Evolutionary conservation across 805 yeast species (phyloP).

Genomic region (Tetrapisispora fleetii): DNA sequence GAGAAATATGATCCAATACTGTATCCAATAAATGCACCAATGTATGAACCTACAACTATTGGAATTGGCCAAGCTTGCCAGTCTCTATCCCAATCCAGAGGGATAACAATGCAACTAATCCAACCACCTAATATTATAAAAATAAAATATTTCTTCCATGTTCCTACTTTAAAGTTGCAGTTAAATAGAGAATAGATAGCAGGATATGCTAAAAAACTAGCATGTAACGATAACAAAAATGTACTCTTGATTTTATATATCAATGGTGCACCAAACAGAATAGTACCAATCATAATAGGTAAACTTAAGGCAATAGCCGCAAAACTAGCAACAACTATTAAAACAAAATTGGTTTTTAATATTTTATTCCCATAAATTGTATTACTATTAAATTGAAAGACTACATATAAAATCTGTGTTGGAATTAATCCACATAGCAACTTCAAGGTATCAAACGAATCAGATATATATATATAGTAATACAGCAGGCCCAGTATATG

Average conservation of each 20-base stretch:
- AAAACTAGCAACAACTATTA: conserved; percentile 17
- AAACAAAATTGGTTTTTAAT: conserved; percentile 21
- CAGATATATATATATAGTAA: conserved; percentile 24
- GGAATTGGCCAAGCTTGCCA: conserved; percentile 98
- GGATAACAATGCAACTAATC: conserved; percentile 90
- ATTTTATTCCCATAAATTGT: conserved; percentile 28
- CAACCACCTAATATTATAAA: conserved; percentile 57
- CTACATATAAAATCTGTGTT: conserved; percentile 29
- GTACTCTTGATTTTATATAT: conserved; percentile 45
- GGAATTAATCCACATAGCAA: conserved; percentile 25
- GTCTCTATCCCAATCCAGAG: conserved; percentile 94
- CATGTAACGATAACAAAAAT: conserved; percentile 48
- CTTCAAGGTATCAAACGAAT: conserved; percentile 19
- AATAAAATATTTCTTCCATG: conserved; percentile 29
- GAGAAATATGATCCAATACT: conserved; percentile 29
- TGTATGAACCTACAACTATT: conserved; percentile 63
- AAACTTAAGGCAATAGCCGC: conserved; percentile 19
- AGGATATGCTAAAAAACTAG: conserved; percentile 48
- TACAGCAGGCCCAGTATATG: conserved; percentile 27
- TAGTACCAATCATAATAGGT: conserved; percentile 29
- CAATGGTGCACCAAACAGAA: conserved; percentile 78
- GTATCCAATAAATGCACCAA: conserved; percentile 63
- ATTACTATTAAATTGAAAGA: conserved; percentile 27
- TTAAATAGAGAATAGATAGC: conserved; percentile 54
- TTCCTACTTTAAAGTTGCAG: conserved; percentile 41